These are phyloP conservation scores for Chlamydomonas sphaeroides DNA, from an alignment of 139 green algal species.

Conservation along the genomic window DNA sequence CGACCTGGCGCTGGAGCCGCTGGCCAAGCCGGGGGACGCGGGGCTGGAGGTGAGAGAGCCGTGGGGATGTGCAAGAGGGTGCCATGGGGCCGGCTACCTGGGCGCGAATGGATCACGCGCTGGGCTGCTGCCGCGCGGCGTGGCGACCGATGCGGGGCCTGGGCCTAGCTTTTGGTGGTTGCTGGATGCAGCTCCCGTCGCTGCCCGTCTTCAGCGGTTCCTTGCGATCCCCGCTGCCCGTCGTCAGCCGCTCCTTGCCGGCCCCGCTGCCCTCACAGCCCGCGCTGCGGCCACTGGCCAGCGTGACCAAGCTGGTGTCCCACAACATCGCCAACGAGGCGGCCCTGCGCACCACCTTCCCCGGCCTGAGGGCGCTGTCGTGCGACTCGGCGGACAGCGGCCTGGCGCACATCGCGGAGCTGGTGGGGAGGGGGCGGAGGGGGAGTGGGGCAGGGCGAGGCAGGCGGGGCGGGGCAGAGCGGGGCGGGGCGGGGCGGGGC, in stretches of 20 bases:
- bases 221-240: too few relatives aligned
- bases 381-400: constrained; percentile 27
- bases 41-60: not conserved
- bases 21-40: too few relatives aligned
- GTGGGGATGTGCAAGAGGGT: not conserved
- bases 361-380: constrained; percentile 20
- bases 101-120: too few relatives aligned
- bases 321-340: constrained; percentile 36
- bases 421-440: not conserved
- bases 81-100: too few relatives aligned
- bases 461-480: not conserved
- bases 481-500: too few relatives aligned
- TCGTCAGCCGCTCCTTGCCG: too few relatives aligned
- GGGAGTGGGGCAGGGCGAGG: not conserved
- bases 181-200: too few relatives aligned
- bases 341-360: constrained; percentile 26
- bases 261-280: not conserved
- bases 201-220: too few relatives aligned
- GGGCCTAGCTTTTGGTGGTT: too few relatives aligned
- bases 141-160: too few relatives aligned
- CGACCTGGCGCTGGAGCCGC: constrained; percentile 21
- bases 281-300: not conserved
- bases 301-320: constrained; percentile 41
- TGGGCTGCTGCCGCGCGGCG: too few relatives aligned
- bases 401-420: constrained; percentile 21